Percentiles rank a stretch among this genome's conserved stretches.
These are phyloP conservation scores for Trichoderma sp. DNA, from an alignment of 2,329 filamentous ascomycete species.

Conservation along the genomic window DNA sequence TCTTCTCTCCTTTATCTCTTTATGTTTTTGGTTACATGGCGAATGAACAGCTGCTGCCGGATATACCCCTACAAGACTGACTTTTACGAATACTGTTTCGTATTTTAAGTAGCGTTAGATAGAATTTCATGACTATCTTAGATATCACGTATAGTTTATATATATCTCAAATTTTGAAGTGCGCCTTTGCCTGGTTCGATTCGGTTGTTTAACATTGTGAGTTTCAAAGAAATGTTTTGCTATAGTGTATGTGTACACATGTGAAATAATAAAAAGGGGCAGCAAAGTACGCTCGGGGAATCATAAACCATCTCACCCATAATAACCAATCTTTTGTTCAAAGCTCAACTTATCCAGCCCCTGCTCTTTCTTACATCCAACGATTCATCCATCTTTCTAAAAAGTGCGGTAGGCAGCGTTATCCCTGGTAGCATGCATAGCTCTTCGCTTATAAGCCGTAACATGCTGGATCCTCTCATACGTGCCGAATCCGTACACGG, in stretches of 20 bases:
- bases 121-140: neutral
- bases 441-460: constrained; percentile 55
- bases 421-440: constrained; percentile 14
- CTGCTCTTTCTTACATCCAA: neutral
- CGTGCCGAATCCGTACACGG: constrained; percentile 63
- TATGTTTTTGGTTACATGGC: neutral
- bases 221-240: neutral
- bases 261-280: constrained; percentile 3
- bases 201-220: neutral
- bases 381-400: neutral
- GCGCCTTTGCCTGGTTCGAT: neutral
- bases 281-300: constrained; percentile 9
- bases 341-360: neutral
- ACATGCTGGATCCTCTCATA: constrained; percentile 64
- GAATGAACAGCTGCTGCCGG: neutral
- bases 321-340: neutral
- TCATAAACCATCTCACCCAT: constrained; percentile 8
- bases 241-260: neutral
- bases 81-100: neutral
- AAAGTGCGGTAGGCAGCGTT: neutral
- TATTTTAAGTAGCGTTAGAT: neutral
- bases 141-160: neutral
- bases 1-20: neutral
- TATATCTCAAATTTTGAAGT: neutral
- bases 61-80: constrained; percentile 13